Conservation (phyloP, 805 yeast genomes). For the Metschnikowia lochheadii region DNA sequence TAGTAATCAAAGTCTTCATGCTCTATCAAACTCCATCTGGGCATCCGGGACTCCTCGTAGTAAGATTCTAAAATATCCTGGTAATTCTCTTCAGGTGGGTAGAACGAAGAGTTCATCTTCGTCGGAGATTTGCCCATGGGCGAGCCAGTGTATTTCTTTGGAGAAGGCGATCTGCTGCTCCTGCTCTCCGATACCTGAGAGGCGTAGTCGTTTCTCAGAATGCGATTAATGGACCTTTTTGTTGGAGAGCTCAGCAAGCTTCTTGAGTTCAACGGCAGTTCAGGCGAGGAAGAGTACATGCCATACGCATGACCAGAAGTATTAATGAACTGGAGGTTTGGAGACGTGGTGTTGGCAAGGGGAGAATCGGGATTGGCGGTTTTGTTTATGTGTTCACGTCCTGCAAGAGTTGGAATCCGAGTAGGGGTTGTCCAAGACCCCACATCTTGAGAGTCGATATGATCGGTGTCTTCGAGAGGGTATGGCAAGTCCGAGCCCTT, state of each 20-base stretch:
- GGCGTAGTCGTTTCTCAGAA: constrained; percentile 11
- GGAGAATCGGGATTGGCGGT: neutral
- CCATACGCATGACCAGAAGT: neutral
- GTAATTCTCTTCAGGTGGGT: constrained; percentile 10
- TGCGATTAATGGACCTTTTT: constrained; percentile 3
- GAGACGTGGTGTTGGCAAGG: constrained; percentile 4
- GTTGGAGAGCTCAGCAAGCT: constrained; percentile 19
- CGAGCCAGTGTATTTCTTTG: constrained; percentile 24
- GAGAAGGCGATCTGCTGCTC: constrained; percentile 28
- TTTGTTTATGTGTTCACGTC: constrained; percentile 6
- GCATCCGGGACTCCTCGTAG: constrained; percentile 14
- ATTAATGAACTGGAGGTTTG: constrained; percentile 8
- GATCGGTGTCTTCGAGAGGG: constrained; percentile 7
- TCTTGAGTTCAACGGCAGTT: constrained; percentile 10
- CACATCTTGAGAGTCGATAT: constrained; percentile 6
- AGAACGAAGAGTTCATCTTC: neutral
- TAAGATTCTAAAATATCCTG: constrained; percentile 8
- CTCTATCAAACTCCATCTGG: constrained; percentile 18
- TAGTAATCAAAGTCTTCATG: constrained; percentile 13
- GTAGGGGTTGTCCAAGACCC: constrained; percentile 12
- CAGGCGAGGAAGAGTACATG: constrained; percentile 15
- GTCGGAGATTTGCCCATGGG: constrained; percentile 9
- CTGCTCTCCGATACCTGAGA: constrained; percentile 13
- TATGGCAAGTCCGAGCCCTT: constrained; percentile 5
- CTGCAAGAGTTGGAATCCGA: constrained; percentile 12